Evolutionary conservation across 768 basidiomycete genomes (phyloP).

Genomic region (Rhodotorula taiwanensis): DNA sequence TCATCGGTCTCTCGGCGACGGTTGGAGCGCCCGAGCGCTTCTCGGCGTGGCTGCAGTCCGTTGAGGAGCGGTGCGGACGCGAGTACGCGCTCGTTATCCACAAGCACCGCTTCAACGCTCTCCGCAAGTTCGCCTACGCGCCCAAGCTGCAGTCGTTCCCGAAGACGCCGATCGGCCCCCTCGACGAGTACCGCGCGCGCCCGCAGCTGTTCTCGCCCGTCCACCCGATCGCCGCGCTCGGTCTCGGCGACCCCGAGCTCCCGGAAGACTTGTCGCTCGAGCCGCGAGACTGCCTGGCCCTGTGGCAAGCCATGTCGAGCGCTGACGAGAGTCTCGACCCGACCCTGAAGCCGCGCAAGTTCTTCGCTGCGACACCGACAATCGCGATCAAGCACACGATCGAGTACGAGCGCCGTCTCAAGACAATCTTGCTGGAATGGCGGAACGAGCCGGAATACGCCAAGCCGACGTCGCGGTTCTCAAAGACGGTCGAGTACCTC

Average conservation of each 20-base stretch:
- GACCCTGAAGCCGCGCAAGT: slow-evolving; percentile 50
- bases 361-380: slow-evolving; percentile 49
- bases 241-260: slow-evolving; percentile 51
- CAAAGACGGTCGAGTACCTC: slow-evolving; percentile 45
- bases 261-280: slow-evolving; percentile 63
- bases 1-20: slow-evolving; percentile 68
- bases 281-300: slow-evolving; percentile 53
- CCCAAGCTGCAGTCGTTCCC: slow-evolving; percentile 39
- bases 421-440: slow-evolving; percentile 48
- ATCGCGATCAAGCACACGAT: slow-evolving; percentile 60
- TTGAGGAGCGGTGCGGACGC: slow-evolving; percentile 58
- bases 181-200: slow-evolving; percentile 43
- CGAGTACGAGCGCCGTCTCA: slow-evolving; percentile 55
- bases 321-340: slow-evolving; percentile 25
- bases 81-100: slow-evolving; percentile 58
- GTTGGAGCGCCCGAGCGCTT: slow-evolving; percentile 61
- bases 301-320: slow-evolving; percentile 51
- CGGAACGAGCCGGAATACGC: slow-evolving; percentile 47
- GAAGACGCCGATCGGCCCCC: slow-evolving; percentile 35
- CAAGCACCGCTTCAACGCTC: slow-evolving; percentile 63
- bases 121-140: slow-evolving; percentile 61
- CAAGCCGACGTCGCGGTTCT: slow-evolving; percentile 44
- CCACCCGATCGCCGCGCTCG: slow-evolving; percentile 59
- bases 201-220: slow-evolving; percentile 52
- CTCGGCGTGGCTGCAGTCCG: slow-evolving; percentile 59